These are phyloP conservation scores for Astrephomene gubernaculifera DNA, from an alignment of 139 green algal species.

Conservation along the genomic window DNA sequence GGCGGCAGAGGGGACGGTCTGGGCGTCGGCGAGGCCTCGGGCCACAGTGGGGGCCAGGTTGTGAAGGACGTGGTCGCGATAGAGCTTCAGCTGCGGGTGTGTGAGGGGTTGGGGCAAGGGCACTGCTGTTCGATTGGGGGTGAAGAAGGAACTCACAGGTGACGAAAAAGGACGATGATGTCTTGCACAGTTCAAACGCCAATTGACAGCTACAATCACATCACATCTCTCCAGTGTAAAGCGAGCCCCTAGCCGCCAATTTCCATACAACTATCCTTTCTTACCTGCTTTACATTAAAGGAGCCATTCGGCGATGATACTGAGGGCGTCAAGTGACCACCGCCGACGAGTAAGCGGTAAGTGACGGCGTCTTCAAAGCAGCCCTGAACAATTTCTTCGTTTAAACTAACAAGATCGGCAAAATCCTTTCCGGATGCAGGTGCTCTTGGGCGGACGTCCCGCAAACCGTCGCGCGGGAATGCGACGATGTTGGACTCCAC, in stretches of 20 bases:
- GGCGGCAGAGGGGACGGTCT: too few species aligned
- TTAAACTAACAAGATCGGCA: background rate
- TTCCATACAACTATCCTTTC: too few species aligned
- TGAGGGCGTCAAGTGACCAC: background rate
- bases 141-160: too few species aligned
- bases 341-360: slow-evolving; percentile 1
- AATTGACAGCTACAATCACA: too few species aligned
- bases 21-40: slow-evolving; percentile 3
- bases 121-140: too few species aligned
- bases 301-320: too few species aligned
- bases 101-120: background rate
- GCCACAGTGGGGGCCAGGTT: slow-evolving; percentile 28
- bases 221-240: too few species aligned
- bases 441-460: too few species aligned
- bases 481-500: background rate
- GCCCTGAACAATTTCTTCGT: background rate
- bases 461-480: background rate
- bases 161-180: too few species aligned
- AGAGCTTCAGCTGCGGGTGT: background rate
- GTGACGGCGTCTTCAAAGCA: slow-evolving; percentile 28
- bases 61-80: slow-evolving; percentile 12
- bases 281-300: slow-evolving; percentile 23
- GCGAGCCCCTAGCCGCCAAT: too few species aligned
- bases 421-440: slow-evolving; percentile 5
- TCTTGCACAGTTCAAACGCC: too few species aligned